Conservation (phyloP, 495 filamentous ascomycete genomes). For the Copromyces sp. region DNA sequence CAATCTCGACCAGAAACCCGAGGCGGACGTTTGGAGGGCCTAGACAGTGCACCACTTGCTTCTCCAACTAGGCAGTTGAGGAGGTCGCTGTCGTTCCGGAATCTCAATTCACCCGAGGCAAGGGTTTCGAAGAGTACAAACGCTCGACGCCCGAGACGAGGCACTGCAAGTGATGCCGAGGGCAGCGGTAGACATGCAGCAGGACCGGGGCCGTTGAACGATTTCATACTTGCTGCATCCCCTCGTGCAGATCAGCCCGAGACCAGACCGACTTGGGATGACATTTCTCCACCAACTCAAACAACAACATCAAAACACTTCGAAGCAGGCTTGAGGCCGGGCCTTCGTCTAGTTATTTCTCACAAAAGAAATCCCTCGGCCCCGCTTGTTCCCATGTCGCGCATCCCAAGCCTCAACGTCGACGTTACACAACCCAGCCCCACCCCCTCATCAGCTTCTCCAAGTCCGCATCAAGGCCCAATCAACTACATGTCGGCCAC, state of each 20-base stretch:
- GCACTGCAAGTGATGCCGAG: slow-evolving; percentile 21
- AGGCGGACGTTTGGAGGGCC: not conserved
- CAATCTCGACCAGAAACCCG: not conserved
- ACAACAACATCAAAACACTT: not conserved
- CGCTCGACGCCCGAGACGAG: slow-evolving; percentile 35
- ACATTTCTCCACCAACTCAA: slow-evolving; percentile 15
- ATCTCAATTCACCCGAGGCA: slow-evolving; percentile 38
- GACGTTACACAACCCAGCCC: slow-evolving; percentile 38
- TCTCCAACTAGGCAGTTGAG: slow-evolving; percentile 32
- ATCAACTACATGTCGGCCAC: slow-evolving; percentile 21
- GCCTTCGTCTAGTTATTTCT: slow-evolving; percentile 3
- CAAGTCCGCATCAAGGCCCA: slow-evolving; percentile 14
- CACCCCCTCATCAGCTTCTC: slow-evolving; percentile 17
- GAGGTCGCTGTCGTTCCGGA: slow-evolving; percentile 40
- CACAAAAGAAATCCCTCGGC: slow-evolving; percentile 42
- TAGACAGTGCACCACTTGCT: not conserved
- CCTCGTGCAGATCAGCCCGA: slow-evolving; percentile 12
- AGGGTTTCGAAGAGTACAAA: slow-evolving; percentile 43
- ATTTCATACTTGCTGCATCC: slow-evolving; percentile 7
- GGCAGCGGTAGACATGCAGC: slow-evolving; percentile 34
- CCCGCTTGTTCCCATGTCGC: slow-evolving; percentile 45
- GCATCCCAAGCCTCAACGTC: slow-evolving; percentile 47
- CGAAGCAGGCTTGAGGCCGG: not conserved
- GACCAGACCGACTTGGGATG: slow-evolving; percentile 13
- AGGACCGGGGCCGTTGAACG: slow-evolving; percentile 17